Evolutionary conservation across 768 basidiomycete species (phyloP).

Genomic region (Suillus clintonianus): DNA sequence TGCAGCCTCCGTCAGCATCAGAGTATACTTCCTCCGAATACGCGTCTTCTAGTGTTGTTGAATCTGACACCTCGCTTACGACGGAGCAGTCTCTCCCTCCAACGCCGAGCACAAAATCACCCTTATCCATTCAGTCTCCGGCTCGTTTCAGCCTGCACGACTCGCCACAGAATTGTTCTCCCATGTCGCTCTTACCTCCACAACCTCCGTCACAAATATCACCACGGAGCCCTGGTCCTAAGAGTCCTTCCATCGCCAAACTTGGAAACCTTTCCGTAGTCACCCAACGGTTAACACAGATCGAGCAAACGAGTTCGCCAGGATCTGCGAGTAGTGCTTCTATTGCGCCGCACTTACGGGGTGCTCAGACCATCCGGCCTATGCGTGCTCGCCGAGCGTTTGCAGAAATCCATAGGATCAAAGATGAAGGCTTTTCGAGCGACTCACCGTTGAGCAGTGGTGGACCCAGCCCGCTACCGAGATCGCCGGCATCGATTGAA

Average conservation of each 20-base stretch:
- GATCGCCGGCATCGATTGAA: constrained; percentile 5
- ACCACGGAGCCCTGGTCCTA: constrained; percentile 25
- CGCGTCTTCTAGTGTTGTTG: constrained; percentile 24
- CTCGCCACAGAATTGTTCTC: not conserved
- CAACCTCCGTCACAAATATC: constrained; percentile 27
- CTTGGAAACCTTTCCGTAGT: constrained; percentile 65
- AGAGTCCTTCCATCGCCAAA: constrained; percentile 64
- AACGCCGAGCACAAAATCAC: constrained; percentile 29
- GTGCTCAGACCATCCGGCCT: constrained; percentile 20
- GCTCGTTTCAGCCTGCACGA: not conserved
- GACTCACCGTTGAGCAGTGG: not conserved
- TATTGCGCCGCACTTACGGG: constrained; percentile 21
- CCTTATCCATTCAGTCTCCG: constrained; percentile 14
- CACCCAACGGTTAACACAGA: constrained; percentile 63
- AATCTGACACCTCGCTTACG: constrained; percentile 4
- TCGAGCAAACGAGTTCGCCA: constrained; percentile 38
- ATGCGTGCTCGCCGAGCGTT: constrained; percentile 18
- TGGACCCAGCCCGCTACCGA: not conserved
- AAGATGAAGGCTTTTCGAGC: constrained; percentile 8
- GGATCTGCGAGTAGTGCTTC: constrained; percentile 14
- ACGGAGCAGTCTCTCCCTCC: constrained; percentile 17
- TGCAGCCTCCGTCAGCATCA: constrained; percentile 12
- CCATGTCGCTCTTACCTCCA: constrained; percentile 23
- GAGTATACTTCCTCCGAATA: constrained; percentile 28
- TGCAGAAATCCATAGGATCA: constrained; percentile 25